Conservation (phyloP, 2,329 filamentous ascomycete genomes). For the Furcasterigmium sp. region DNA sequence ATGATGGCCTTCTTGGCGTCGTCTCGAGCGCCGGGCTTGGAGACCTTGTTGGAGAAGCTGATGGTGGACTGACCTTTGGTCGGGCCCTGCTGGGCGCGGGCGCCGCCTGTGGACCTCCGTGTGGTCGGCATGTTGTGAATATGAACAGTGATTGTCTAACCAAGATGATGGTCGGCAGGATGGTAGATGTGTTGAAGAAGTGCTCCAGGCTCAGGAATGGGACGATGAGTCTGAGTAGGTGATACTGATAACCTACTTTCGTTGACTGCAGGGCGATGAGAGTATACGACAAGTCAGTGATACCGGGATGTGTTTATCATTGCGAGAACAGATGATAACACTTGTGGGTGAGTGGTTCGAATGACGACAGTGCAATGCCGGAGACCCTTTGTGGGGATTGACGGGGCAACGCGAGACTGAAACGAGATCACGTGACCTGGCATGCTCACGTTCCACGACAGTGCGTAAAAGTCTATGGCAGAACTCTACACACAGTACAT, state of each 20-base stretch:
- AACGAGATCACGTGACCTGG: conserved; percentile 43
- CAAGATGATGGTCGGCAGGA: conserved; percentile 2
- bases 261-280: no score
- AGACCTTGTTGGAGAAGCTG: conserved; percentile 53
- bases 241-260: no score
- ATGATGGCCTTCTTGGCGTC: conserved; percentile 39
- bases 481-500: no score
- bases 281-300: no score
- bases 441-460: background rate
- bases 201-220: no score
- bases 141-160: background rate
- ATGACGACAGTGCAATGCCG: conserved; percentile 12
- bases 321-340: background rate
- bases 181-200: conserved; percentile 3
- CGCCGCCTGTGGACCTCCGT: conserved; percentile 38
- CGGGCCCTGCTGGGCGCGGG: conserved; percentile 26
- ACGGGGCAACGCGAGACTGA: conserved; percentile 49
- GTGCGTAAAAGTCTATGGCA: no score
- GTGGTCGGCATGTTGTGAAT: conserved; percentile 38
- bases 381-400: conserved; percentile 23
- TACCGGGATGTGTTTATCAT: background rate
- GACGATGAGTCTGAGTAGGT: no score
- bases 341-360: conserved; percentile 2
- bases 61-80: conserved; percentile 48
- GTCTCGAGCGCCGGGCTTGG: conserved; percentile 42